Evolutionary conservation across 2,329 filamentous ascomycete species (phyloP).

Genomic region (Paecilomyces formosus): DNA sequence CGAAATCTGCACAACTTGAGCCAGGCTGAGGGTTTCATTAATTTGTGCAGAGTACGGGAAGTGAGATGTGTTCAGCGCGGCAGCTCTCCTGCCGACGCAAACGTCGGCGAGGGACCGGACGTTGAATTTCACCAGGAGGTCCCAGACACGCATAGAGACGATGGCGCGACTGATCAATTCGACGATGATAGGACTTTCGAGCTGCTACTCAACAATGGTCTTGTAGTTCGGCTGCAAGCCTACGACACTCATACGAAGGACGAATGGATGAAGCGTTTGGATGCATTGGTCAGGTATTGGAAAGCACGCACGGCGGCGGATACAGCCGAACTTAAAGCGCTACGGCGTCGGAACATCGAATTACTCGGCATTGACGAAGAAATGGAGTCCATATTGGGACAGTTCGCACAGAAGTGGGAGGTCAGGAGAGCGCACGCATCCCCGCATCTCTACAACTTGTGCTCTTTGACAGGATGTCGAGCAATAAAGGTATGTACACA

Average conservation of each 20-base stretch:
- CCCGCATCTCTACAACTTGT: constrained; percentile 60
- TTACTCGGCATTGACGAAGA: constrained; percentile 58
- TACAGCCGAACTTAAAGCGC: constrained; percentile 49
- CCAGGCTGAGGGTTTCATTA: constrained; percentile 57
- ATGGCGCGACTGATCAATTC: constrained; percentile 46
- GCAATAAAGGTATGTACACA: constrained; percentile 42
- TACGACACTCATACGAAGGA: constrained; percentile 51
- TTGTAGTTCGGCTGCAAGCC: constrained; percentile 54
- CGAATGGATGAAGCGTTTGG: constrained; percentile 56
- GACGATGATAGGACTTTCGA: constrained; percentile 55
- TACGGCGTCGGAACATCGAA: constrained; percentile 52
- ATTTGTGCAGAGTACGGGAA: constrained; percentile 50
- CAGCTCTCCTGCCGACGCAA: constrained; percentile 46
- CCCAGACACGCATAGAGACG: constrained; percentile 40
- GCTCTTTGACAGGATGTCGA: constrained; percentile 56
- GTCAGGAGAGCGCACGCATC: constrained; percentile 57
- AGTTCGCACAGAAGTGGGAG: constrained; percentile 62
- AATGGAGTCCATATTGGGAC: constrained; percentile 57
- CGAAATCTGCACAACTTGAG: constrained; percentile 52
- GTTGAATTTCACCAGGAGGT: constrained; percentile 49
- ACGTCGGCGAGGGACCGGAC: constrained; percentile 45
- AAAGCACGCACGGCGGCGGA: constrained; percentile 49
- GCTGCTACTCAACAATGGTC: constrained; percentile 53
- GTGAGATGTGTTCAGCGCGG: constrained; percentile 50
- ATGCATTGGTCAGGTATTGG: constrained; percentile 55